phyloP scores from a whole-genome alignment of 441 rosid genomes.

The Pelargonium fulgidum region DNA sequence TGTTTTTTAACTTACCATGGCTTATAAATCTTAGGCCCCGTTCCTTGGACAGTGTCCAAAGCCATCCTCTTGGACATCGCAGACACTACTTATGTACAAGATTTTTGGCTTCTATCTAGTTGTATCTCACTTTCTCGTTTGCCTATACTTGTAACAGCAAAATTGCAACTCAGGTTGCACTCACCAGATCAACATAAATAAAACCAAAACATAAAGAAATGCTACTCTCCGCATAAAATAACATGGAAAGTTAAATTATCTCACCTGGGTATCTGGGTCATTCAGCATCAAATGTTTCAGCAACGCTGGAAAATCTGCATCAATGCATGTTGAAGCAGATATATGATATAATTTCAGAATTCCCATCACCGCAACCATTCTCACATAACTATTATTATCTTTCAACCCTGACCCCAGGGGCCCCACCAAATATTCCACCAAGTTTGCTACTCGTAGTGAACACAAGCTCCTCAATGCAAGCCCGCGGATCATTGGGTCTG shows the following conservation, averaged over 20 bases:
- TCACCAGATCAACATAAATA: neutral
- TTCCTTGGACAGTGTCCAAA: neutral
- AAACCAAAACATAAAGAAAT: neutral
- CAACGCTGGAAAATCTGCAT: slow-evolving; percentile 68
- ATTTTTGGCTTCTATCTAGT: neutral
- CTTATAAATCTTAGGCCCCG: neutral
- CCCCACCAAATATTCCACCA: slow-evolving; percentile 92
- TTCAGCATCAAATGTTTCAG: slow-evolving; percentile 78
- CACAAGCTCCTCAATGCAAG: slow-evolving; percentile 83
- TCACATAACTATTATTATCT: slow-evolving; percentile 78
- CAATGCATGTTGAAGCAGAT: slow-evolving; percentile 66
- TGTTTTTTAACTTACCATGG: neutral
- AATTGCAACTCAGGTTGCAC: neutral
- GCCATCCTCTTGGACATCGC: neutral
- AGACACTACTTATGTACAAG: neutral
- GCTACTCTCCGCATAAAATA: neutral
- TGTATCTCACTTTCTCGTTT: neutral
- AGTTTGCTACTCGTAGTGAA: slow-evolving; percentile 70
- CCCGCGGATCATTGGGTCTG: slow-evolving; percentile 95
- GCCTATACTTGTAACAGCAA: neutral
- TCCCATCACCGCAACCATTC: slow-evolving; percentile 79
- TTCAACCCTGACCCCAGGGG: slow-evolving; percentile 75
- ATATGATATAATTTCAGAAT: slow-evolving; percentile 83
- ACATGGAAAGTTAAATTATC: slow-evolving; percentile 9
- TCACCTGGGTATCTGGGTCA: slow-evolving; percentile 78